These are phyloP conservation scores for Microascus cirrosus DNA, from an alignment of 2,329 filamentous ascomycete species.

Conservation along the genomic window DNA sequence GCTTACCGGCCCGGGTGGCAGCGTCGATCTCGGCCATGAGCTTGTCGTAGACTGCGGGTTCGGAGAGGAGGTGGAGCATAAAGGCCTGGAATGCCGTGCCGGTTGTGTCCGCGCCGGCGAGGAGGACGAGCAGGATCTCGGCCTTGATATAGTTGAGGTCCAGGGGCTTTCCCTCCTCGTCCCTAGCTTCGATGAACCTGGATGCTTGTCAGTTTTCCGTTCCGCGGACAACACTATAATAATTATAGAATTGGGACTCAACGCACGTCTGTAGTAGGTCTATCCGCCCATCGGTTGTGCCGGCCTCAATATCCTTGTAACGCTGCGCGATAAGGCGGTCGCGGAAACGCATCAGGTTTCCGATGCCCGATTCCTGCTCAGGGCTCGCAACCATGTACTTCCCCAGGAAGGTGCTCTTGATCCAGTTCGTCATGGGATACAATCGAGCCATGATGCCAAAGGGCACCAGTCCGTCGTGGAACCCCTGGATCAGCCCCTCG, in stretches of 20 bases:
- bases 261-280: slow-evolving; percentile 41
- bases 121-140: slow-evolving; percentile 27
- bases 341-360: slow-evolving; percentile 44
- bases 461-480: slow-evolving; percentile 38
- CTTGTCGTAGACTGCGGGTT: slow-evolving; percentile 30
- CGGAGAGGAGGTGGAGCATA: slow-evolving; percentile 38
- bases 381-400: slow-evolving; percentile 39
- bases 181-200: slow-evolving; percentile 30
- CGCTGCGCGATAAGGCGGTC: slow-evolving; percentile 39
- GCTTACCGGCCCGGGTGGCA: slow-evolving; percentile 15
- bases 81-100: slow-evolving; percentile 27
- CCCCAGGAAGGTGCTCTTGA: slow-evolving; percentile 39
- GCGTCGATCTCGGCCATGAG: slow-evolving; percentile 37
- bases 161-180: slow-evolving; percentile 31
- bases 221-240: neutral
- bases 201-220: neutral
- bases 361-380: slow-evolving; percentile 41
- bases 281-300: slow-evolving; percentile 23
- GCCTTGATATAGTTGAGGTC: slow-evolving; percentile 39
- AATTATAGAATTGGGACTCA: neutral
- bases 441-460: slow-evolving; percentile 40
- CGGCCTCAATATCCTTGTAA: slow-evolving; percentile 31
- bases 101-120: slow-evolving; percentile 25
- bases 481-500: slow-evolving; percentile 38
- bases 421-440: slow-evolving; percentile 41